Base-by-base conservation (phyloP, 2,329 filamentous ascomycete species). In the Monosporascus sp. region DNA sequence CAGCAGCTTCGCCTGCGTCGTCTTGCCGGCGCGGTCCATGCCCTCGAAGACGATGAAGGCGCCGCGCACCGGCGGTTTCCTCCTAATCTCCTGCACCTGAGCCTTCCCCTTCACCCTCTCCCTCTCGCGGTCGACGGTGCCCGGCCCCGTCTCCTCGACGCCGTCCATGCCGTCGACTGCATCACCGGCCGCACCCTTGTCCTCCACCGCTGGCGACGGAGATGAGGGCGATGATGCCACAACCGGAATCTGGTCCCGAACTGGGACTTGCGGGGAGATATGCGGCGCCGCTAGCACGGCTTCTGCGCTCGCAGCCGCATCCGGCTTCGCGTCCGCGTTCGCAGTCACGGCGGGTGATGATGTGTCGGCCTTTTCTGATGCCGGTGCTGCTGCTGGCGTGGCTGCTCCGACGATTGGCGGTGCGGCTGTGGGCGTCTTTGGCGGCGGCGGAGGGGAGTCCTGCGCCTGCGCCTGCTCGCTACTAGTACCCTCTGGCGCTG, bases 11-110 rank as follows among this genome's bases (percentile, higher is more conserved):
- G 90, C 92, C 79, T 96, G 92, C 36, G 91, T 96, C 22, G 90
- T 93, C 78, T 97, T 97, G 52, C 92, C 92, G 44, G 91, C 90
- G 59, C 90, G 84, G 65, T 97, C 92, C 57, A 97, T 78, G 2
- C 92, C 92, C 74, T 97, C 92, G 52, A 96, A 83, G 5, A 93
- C 88, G 50, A 96, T 82, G 35, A 97, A 81, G 14, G 86, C 83
- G 47, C 91, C 91, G 47, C 87, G 79, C 49, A 70, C 68, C 2
- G 65, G 65, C 52, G 57, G 63, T 55, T 44, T 54, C 53, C 35
- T 37, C 38, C 24, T 43, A 37, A 38, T 47, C 38, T 36, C 9
- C 11, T 27, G 22, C 20, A 35, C n/a, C 18, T 18, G 15, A 5
- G 15, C 22, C 7, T 46, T 31, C 27, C n/a, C 25, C 35, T 18